phyloP scores from a whole-genome alignment of 192 early-diverging fungal species.

The Diversispora epigaea region DNA sequence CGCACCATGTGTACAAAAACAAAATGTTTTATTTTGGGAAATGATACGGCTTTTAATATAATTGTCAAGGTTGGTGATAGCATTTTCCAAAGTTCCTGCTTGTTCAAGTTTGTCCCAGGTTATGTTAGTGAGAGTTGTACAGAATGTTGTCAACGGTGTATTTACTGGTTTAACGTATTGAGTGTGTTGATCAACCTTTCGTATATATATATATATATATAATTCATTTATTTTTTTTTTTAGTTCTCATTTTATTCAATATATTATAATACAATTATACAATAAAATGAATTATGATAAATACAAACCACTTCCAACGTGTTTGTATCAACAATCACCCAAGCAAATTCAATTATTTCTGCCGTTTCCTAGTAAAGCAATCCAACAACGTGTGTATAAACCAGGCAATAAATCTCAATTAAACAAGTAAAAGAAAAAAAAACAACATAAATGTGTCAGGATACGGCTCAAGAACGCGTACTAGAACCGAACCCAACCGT shows the following conservation, averaged over 20 bases:
- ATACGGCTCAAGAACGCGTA: slow-evolving; percentile 29
- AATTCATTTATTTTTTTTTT: no score
- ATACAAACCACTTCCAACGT: slow-evolving; percentile 42
- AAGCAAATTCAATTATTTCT: slow-evolving; percentile 61
- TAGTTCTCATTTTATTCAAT: no score
- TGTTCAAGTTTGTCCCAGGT: slow-evolving; percentile 52
- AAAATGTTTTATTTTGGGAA: slow-evolving; percentile 52
- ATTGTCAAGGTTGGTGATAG: slow-evolving; percentile 50
- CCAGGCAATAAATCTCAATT: slow-evolving; percentile 33
- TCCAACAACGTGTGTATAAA: slow-evolving; percentile 23
- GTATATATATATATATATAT: no score
- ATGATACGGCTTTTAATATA: slow-evolving; percentile 56
- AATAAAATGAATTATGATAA: neutral
- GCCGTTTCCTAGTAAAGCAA: slow-evolving; percentile 49
- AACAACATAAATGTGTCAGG: slow-evolving; percentile 25
- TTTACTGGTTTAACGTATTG: slow-evolving; percentile 51
- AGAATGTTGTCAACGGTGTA: slow-evolving; percentile 57
- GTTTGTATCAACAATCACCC: slow-evolving; percentile 47
- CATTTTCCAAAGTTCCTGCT: slow-evolving; percentile 55
- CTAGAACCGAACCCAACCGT: slow-evolving; percentile 27
- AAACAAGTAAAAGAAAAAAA: slow-evolving; percentile 22
- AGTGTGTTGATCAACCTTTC: slow-evolving; percentile 45
- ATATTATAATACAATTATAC: neutral
- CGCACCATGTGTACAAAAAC: slow-evolving; percentile 73
- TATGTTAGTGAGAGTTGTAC: slow-evolving; percentile 60